Evolutionary conservation across 129 eudicot species (phyloP), one percentile per base, ranked within the genome.

Genomic region (Flaveria ramosissima): DNA sequence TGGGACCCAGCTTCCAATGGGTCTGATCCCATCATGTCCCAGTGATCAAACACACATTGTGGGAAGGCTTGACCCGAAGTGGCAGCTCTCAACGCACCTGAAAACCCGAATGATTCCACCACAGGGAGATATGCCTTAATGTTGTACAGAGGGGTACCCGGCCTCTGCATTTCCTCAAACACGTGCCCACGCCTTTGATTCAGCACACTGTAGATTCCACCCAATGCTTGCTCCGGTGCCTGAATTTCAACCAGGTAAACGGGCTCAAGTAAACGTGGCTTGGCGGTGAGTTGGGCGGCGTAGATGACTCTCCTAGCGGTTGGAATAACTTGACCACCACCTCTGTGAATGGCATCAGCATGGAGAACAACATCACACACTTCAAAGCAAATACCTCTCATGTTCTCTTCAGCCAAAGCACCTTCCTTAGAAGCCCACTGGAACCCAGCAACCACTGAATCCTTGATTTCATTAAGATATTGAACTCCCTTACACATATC

Each of bases 401-500:
- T 91, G 82, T 91, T 88, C 64, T 91, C 97, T 19, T 88, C 97
- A 1, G 89, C 85, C 67, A 91, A 73, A 1, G 96, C 88, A 4
- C 97, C 97, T 82, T 92, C 97, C 51, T 92, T 92, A 1, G 97
- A 89, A 1, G 96, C 97, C 97, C 97, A 92, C 52, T 87, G 97
- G 79, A 92, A 92, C 14, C 97, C 97, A 27, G 97, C 92, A 71
- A 91, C 97, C 3, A 91, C 97, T 0, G 97, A 91, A 53, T 91
- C 97, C 90, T 91, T 89, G 47, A 91, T 91, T 91, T 91, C 97
- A 19, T 91, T 91, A 70, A 91, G 77, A 75, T 91, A 91, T 39
- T 91, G 97, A 0, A 91, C 97, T 77, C 96, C 97, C 89, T 92
- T 92, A 76, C 97, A 92, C 97, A 92, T 92, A 65, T 89, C 96